phyloP scores from a whole-genome alignment of 176 grass and related monocot genomes.

The Alopecurus myosuroides region DNA sequence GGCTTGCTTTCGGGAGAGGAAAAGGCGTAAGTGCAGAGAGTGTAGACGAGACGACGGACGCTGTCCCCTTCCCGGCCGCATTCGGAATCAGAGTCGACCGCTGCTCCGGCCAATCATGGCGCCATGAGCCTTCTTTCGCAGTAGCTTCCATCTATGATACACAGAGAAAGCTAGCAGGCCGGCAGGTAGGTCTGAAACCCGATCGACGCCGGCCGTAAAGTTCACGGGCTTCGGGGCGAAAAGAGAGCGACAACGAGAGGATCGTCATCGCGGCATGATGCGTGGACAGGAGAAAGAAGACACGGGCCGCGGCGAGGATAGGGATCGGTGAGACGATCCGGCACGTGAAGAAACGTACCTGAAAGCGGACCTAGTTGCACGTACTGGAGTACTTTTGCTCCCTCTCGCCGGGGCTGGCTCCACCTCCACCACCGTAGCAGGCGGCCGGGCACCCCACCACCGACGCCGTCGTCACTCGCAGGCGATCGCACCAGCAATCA shows the following conservation, averaged over 20 bases:
- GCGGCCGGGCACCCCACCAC: background rate
- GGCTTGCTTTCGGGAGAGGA: background rate
- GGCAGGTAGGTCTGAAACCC: background rate
- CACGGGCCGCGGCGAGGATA: background rate
- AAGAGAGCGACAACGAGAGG: background rate
- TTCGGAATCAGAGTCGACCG: background rate
- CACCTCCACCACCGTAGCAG: background rate
- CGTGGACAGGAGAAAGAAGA: slow-evolving; percentile 30
- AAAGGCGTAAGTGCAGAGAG: background rate
- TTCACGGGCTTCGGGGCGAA: slow-evolving; percentile 27
- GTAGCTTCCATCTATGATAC: background rate
- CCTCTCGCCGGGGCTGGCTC: too few species aligned
- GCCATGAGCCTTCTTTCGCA: background rate
- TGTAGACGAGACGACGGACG: background rate
- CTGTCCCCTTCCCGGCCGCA: slow-evolving; percentile 14
- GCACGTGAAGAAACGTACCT: slow-evolving; percentile 23
- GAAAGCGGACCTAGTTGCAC: slow-evolving; percentile 4
- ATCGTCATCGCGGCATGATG: slow-evolving; percentile 6
- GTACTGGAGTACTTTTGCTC: too few species aligned
- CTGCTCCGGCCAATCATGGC: slow-evolving; percentile 8
- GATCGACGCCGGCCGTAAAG: background rate
- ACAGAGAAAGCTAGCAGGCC: background rate
- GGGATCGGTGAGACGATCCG: background rate
- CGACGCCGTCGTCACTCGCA: slow-evolving; percentile 5
- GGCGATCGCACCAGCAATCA: background rate